Base-by-base conservation (phyloP, 176 grass and related monocot species). In the Aechmea fasciata region DNA sequence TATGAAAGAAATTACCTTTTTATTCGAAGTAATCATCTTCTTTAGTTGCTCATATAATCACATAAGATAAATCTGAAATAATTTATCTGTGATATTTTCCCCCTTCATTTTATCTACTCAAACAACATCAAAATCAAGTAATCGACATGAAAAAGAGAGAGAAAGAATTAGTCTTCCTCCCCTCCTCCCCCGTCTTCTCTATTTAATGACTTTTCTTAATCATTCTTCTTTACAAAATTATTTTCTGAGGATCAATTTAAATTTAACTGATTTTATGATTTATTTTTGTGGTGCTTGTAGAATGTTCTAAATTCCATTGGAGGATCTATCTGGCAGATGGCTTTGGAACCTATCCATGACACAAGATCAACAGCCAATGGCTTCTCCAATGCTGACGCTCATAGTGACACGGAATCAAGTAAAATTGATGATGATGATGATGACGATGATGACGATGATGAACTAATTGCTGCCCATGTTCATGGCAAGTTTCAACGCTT, bases 241-340 rank as follows among this genome's bases (percentile, higher is more conserved):
- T 59, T 59, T 17, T 59, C 5, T 57, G 15, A 57, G 14, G 54
- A 57, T 57, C 54, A 57, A 7, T 57, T 59, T 4, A 9, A 59
- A 4, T 59, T 59, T 9, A 17, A 17, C 19, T 59, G 54, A 59
- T 59, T 59, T 4, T n/a, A 59, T 59, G 19, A 19, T 59, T 8
- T 55, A 59, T 71, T 15, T 28, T 41, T 11, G 69, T 73, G 19
- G 67, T 66, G 47, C 71, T 28, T 88, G 72, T 69, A 99, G 94
- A 83, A 71, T 48, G 78, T 84, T n/a, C 62, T 99, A 73, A 87
- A 93, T 77, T 88, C 84, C 50, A 10, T 90, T 57, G 87, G 88
- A 66, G 79, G 79, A 49, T 80, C 90, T 11, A 51, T 99, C 68
- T 99, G 90, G 90, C 87, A 84, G 75, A 99, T 99, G 87, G 87